A percentile compares a stretch with the other conserved stretches of the same genome.
Conservation (phyloP, 805 yeast genomes). For the Myxozyma lipomycoides region DNA sequence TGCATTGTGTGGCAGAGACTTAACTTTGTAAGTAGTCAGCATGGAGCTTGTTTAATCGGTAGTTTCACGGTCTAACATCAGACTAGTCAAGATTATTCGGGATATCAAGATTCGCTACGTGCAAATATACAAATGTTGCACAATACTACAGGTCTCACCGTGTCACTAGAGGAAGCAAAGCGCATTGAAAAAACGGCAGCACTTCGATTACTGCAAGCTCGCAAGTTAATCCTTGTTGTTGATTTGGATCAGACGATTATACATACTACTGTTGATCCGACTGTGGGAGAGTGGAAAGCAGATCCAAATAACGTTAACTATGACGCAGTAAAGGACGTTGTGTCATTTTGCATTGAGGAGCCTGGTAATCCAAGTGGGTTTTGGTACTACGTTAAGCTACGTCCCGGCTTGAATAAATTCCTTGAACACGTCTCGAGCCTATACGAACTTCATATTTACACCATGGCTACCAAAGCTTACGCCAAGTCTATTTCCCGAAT, state of each 20-base stretch:
- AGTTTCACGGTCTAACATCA: constrained; percentile 35
- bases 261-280: constrained; percentile 96
- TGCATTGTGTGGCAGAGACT: constrained; percentile 82
- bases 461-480: constrained; percentile 96
- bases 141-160: constrained; percentile 76
- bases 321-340: constrained; percentile 77
- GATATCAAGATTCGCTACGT: constrained; percentile 61
- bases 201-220: constrained; percentile 53
- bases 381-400: constrained; percentile 86
- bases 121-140: constrained; percentile 89
- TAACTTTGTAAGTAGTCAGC: constrained; percentile 35
- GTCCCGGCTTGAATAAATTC: constrained; percentile 82
- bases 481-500: constrained; percentile 85
- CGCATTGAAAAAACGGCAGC: constrained; percentile 70
- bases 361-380: constrained; percentile 37
- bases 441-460: constrained; percentile 90
- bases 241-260: constrained; percentile 97
- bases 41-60: neutral
- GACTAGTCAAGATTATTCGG: constrained; percentile 68
- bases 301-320: constrained; percentile 84
- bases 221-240: constrained; percentile 82
- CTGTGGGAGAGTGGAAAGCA: constrained; percentile 92
- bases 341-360: constrained; percentile 72
- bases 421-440: constrained; percentile 56
- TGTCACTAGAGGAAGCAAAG: constrained; percentile 68